Conservation (phyloP, 2,329 filamentous ascomycete species). For the Colletotrichum orbiculare region DNA sequence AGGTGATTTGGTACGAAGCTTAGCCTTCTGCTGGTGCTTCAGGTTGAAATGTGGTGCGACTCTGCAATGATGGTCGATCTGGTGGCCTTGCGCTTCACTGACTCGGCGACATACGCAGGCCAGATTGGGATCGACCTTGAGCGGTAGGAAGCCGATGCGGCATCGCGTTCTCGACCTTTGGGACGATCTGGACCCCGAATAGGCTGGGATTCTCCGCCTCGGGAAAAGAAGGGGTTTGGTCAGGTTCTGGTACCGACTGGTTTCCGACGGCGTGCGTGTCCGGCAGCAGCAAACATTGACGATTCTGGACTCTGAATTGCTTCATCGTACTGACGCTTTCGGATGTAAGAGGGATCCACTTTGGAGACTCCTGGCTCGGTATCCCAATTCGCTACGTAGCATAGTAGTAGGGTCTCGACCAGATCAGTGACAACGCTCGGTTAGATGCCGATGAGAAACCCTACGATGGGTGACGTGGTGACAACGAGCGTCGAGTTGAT, state of each 20-base stretch:
- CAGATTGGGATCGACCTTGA: constrained; percentile 21
- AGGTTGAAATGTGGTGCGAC: neutral
- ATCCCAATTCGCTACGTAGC: no score
- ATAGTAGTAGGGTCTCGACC: no score
- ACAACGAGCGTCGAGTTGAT: neutral
- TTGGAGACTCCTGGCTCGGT: constrained; percentile 1
- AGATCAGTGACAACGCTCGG: neutral
- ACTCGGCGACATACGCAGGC: constrained; percentile 17
- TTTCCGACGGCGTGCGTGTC: constrained; percentile 4
- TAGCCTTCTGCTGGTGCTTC: neutral
- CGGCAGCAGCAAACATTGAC: constrained; percentile 12
- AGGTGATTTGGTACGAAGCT: neutral
- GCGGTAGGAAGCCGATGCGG: constrained; percentile 5
- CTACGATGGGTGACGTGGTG: constrained; percentile 23
- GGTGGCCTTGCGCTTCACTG: neutral
- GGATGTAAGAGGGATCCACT: neutral
- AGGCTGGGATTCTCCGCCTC: neutral
- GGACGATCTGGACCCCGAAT: constrained; percentile 4
- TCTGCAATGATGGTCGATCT: neutral
- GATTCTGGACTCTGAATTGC: constrained; percentile 8
- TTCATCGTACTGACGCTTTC: constrained; percentile 14
- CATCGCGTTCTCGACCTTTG: constrained; percentile 6
- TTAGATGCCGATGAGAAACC: no score
- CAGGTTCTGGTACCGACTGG: neutral
- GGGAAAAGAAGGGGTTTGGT: neutral